phyloP scores from a whole-genome alignment of 129 eudicot genomes.

The Scalesia atractyloides region DNA sequence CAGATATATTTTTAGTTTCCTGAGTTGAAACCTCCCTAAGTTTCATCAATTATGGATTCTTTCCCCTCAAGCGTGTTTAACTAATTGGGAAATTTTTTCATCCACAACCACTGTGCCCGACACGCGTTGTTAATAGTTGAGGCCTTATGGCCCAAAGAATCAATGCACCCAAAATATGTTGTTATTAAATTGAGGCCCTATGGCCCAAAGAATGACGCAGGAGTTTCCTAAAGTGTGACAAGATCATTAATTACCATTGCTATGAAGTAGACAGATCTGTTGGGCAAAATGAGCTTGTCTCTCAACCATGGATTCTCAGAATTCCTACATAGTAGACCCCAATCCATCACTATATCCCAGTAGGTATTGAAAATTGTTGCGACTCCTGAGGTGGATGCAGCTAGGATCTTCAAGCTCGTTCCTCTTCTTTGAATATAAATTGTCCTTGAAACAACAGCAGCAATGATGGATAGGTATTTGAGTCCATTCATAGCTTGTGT shows the following conservation, averaged over 20 bases:
- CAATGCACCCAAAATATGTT: too few species aligned
- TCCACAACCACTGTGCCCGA: too few species aligned
- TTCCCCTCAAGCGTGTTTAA: too few species aligned
- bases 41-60: too few species aligned
- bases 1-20: too few species aligned
- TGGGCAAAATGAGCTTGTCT: constrained; percentile 59
- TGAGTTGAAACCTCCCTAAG: too few species aligned
- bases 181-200: too few species aligned
- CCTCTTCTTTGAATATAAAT: constrained; percentile 30
- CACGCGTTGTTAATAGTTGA: too few species aligned
- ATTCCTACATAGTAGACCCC: constrained; percentile 58
- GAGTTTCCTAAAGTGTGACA: too few species aligned
- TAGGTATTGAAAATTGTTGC: constrained; percentile 60
- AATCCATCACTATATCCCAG: constrained; percentile 73
- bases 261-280: constrained; percentile 47
- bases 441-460: constrained; percentile 60
- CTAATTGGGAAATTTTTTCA: too few species aligned
- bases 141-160: too few species aligned
- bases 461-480: constrained; percentile 58
- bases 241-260: constrained; percentile 53
- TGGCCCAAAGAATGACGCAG: too few species aligned
- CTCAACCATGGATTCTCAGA: constrained; percentile 67
- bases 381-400: constrained; percentile 48
- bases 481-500: constrained; percentile 53
- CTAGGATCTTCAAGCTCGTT: constrained; percentile 36